Conservation (phyloP, 768 basidiomycete species). For the Cystobasidium tubakii region DNA sequence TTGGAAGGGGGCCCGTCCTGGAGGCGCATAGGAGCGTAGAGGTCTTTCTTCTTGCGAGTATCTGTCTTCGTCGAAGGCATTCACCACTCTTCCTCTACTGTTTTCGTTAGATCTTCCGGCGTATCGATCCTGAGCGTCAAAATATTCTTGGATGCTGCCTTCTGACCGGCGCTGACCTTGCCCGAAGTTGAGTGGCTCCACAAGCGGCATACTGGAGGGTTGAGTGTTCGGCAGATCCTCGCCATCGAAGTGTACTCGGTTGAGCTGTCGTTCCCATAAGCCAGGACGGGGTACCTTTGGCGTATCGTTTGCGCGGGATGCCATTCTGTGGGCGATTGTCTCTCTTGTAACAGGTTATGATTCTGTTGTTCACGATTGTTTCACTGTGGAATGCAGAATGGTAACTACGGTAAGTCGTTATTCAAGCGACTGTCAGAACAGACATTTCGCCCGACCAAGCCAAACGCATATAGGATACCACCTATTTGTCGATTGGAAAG, state of each 20-base stretch:
- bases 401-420: neutral
- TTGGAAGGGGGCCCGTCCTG: neutral
- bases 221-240: neutral
- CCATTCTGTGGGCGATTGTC: neutral
- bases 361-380: neutral
- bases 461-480: neutral
- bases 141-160: slow-evolving; percentile 15
- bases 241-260: slow-evolving; percentile 26
- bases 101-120: neutral
- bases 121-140: slow-evolving; percentile 11
- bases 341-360: neutral
- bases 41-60: neutral
- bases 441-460: no score
- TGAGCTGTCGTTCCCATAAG: slow-evolving; percentile 17
- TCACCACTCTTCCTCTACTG: neutral
- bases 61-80: neutral
- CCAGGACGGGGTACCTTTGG: slow-evolving; percentile 6
- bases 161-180: neutral
- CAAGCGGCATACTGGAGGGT: neutral
- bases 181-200: slow-evolving; percentile 6
- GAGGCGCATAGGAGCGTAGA: neutral
- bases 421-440: no score
- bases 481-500: neutral
- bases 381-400: neutral
- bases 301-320: neutral